Base-by-base conservation (phyloP, 805 yeast genomes). In the Ogataea methylovora region DNA sequence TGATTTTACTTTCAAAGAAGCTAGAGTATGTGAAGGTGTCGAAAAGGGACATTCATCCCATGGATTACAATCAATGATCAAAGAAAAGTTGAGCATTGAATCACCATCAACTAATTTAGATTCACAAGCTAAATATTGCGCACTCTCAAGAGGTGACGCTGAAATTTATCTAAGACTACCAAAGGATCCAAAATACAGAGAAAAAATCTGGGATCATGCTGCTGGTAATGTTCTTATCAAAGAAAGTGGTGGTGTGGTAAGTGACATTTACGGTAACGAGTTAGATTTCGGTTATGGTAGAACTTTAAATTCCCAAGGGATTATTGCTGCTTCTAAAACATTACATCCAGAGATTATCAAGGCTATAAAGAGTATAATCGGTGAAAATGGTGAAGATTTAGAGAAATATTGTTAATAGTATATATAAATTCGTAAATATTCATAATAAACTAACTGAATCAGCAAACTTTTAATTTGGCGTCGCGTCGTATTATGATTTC, bases 201-300 rank as follows among this genome's bases (percentile, higher is more conserved):
- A 92, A 56, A 92, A 92, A 60, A 87, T 92, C 40, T 92, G 98
- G 97, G 99, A 92, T 60, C 99, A 92, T 56, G 97, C 97, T 14
- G 94, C 97, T 2, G 99, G 98, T 4, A 81, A 83, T 49, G 67
- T 90, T 11, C 69, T 92, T 40, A 79, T 94, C 30, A 68, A 72
- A 24, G 98, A 94, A 58, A 83, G 94, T 47, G 97, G 97, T 28
- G 98, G 98, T 6, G 56, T 65, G 32, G 97, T 92, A 10, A 76
- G 90, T 12, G 98, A 92, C 52, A 75, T 90, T 58, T 58, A 71
- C 36, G 95, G 96, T 14, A 65, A 65, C 10, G 66, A 69, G 17
- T 69, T 92, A 37, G 79, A 90, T 51, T 92, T 92, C 48, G 87
- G 95, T 7, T 64, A 67, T 27, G 99, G 99, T 6, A 76, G 97